Conservation (phyloP, 495 filamentous ascomycete genomes). For the Trichocladium antarcticum region DNA sequence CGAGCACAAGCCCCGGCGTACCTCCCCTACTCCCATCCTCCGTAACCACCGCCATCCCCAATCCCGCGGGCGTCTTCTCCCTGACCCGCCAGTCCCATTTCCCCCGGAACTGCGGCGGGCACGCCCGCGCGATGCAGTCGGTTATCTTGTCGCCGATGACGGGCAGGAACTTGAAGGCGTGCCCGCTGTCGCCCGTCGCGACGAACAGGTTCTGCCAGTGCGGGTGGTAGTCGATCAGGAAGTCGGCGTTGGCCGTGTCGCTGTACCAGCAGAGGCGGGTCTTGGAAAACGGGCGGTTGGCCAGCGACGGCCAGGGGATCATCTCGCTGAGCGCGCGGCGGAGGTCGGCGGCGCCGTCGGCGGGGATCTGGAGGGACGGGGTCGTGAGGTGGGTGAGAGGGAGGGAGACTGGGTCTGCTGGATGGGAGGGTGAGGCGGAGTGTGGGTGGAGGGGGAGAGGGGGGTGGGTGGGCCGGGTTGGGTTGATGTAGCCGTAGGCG, state of each 20-base stretch:
- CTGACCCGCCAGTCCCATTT: constrained; percentile 60
- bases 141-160: constrained; percentile 70
- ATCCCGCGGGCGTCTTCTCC: background rate
- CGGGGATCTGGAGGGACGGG: constrained; percentile 37
- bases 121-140: constrained; percentile 49
- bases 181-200: constrained; percentile 75
- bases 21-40: constrained; percentile 61
- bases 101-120: constrained; percentile 45
- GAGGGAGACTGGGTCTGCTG: constrained; percentile 27
- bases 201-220: constrained; percentile 56
- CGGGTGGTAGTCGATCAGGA: constrained; percentile 70
- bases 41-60: constrained; percentile 30
- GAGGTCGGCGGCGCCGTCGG: constrained; percentile 51
- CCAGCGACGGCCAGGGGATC: constrained; percentile 46
- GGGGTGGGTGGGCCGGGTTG: constrained; percentile 30
- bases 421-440: background rate
- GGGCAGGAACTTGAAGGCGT: constrained; percentile 83
- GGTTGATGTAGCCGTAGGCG: constrained; percentile 72
- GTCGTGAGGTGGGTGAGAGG: constrained; percentile 39
- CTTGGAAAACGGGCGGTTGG: constrained; percentile 50
- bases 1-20: constrained; percentile 41
- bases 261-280: constrained; percentile 86
- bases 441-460: constrained; percentile 33
- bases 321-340: constrained; percentile 50
- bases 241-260: constrained; percentile 72